Percentiles rank a stretch among this genome's conserved stretches.
Conservation (phyloP, 257 asterid species). For the Fraxinus excelsior region DNA sequence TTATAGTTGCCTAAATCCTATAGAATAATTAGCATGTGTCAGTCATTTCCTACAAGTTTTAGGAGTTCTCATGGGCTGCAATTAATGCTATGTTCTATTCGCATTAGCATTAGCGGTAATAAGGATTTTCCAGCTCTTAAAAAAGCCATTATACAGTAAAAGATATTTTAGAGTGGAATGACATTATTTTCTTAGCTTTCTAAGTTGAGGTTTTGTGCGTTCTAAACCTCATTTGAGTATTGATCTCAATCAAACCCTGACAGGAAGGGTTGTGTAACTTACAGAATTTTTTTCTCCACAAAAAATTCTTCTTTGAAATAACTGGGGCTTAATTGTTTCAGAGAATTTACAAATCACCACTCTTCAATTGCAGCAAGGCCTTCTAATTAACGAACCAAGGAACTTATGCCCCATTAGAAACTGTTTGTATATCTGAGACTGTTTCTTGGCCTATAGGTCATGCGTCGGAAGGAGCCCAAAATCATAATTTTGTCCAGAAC, state of each 20-base stretch:
- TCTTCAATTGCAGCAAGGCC: not conserved
- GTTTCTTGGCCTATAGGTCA: not conserved
- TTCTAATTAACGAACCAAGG: not conserved
- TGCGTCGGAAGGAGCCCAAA: not conserved
- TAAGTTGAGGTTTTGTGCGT: not conserved
- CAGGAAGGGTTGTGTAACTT: not conserved
- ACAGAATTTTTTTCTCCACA: not conserved
- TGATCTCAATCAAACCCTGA: not conserved
- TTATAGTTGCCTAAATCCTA: not conserved
- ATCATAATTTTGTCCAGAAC: not conserved
- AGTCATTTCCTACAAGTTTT: not conserved
- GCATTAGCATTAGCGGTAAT: not conserved
- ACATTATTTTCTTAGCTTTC: not conserved
- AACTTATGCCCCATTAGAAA: not conserved
- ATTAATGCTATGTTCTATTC: not conserved
- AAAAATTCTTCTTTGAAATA: not conserved
- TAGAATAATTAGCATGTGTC: not conserved
- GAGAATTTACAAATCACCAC: not conserved
- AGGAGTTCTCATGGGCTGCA: not conserved
- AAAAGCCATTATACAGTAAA: not conserved
- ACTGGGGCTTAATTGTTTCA: not conserved
- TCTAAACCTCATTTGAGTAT: not conserved
- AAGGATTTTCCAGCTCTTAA: not conserved
- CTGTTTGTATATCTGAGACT: not conserved
- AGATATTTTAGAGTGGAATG: not conserved